phyloP scores from a whole-genome alignment of 2,329 filamentous ascomycete genomes.

The Aspergillus udagawae region DNA sequence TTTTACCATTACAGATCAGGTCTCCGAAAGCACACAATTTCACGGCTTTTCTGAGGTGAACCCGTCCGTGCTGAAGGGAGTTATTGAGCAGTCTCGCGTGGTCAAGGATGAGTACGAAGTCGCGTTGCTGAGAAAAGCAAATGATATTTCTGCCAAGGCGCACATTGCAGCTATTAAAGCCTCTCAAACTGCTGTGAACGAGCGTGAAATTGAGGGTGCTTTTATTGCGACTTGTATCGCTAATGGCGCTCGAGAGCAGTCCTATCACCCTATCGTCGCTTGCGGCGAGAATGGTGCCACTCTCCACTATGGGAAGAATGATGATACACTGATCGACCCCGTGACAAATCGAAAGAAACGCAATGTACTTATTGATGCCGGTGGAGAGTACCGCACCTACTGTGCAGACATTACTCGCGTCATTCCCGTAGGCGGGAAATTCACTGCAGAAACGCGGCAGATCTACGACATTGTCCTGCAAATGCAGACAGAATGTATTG shows the following conservation, averaged over 20 bases:
- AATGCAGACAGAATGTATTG: conserved; percentile 77
- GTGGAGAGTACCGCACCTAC: conserved; percentile 80
- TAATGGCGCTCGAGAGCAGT: conserved; percentile 68
- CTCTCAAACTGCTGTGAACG: conserved; percentile 63
- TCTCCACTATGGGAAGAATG: conserved; percentile 81
- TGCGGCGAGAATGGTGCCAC: conserved; percentile 78
- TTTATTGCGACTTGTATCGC: conserved; percentile 71
- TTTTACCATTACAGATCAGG: conserved; percentile 74
- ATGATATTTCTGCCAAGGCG: conserved; percentile 70
- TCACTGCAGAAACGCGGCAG: conserved; percentile 63
- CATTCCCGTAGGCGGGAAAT: conserved; percentile 70
- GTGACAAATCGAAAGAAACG: conserved; percentile 48
- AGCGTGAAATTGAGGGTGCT: conserved; percentile 76
- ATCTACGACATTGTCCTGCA: conserved; percentile 74
- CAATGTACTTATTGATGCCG: conserved; percentile 80
- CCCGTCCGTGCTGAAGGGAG: conserved; percentile 56
- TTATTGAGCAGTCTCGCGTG: conserved; percentile 76
- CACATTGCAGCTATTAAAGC: conserved; percentile 68
- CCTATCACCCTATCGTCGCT: conserved; percentile 86
- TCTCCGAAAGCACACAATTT: conserved; percentile 69
- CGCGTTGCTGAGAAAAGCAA: conserved; percentile 74
- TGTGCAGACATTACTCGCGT: conserved; percentile 88
- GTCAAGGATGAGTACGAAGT: conserved; percentile 86
- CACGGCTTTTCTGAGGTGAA: conserved; percentile 65
- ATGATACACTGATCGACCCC: conserved; percentile 61